Conservation (phyloP, 2,329 filamentous ascomycete genomes). For the Ascocoryne sarcoides region DNA sequence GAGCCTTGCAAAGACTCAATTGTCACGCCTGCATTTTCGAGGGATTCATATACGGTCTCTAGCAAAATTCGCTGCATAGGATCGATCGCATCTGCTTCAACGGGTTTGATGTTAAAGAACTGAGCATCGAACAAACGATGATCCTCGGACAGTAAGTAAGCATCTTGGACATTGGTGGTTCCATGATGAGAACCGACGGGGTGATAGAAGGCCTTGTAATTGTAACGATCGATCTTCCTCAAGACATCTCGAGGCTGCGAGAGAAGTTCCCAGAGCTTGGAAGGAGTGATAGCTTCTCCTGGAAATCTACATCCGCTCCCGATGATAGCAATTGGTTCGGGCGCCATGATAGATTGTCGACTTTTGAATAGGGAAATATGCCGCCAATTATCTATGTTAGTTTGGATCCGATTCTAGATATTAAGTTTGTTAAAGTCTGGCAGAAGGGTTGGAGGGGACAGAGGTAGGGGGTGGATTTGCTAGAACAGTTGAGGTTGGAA, state of each 20-base stretch:
- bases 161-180: slow-evolving; percentile 4
- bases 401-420: no score
- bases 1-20: neutral
- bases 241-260: slow-evolving; percentile 17
- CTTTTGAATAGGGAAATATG: no score
- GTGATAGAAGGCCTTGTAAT: slow-evolving; percentile 43
- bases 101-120: slow-evolving; percentile 12
- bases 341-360: no score
- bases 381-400: no score
- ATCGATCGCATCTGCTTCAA: slow-evolving; percentile 26
- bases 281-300: slow-evolving; percentile 4
- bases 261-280: slow-evolving; percentile 30
- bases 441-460: no score
- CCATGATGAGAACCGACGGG: slow-evolving; percentile 27
- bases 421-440: no score
- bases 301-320: slow-evolving; percentile 7
- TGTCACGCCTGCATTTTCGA: slow-evolving; percentile 22
- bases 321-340: slow-evolving; percentile 8
- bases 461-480: no score
- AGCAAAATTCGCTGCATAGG: slow-evolving; percentile 35
- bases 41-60: slow-evolving; percentile 26
- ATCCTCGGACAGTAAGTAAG: slow-evolving; percentile 8
- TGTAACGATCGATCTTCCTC: slow-evolving; percentile 31
- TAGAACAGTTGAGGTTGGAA: no score
- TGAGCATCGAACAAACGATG: slow-evolving; percentile 9